Base-by-base conservation (phyloP, 1,139 yeast genomes). In the Debaryomyces sp. region DNA sequence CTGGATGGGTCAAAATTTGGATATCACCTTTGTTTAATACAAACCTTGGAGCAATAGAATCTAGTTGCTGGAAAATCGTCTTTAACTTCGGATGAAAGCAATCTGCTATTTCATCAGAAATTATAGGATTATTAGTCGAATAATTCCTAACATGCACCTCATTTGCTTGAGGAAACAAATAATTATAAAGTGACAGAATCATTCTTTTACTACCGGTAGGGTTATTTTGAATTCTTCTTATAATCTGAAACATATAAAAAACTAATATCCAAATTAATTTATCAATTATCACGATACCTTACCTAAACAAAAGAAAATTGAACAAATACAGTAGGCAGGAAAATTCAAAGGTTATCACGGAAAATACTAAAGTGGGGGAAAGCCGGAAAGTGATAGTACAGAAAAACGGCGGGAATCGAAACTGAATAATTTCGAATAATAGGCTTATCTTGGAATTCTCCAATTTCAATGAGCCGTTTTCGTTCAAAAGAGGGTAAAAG, bases 21-120 rank as follows among this genome's bases (percentile, higher is more conserved):
- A 94, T 79, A 45, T 88, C 83, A 29, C 79, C 82, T n/a, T 75
- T 68, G 12, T 72, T 70, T 46, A 89, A 64, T 38, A 79, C 78
- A 62, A 89, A 89, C 44, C 90, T 71, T 1, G 96, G 95, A 1
- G 88, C 84, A n/a, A 85, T 67, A 41, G 80, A 68, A 59, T 85
- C 89, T 37, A 87, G 63, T 60, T 84, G 88, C 48, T 75, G 78
- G 45, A 81, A 70, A 12, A 83, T 70, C 3, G 80, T 69, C 22
- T 74, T 65, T 37, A 83, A 60, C 29, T 79, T 67, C 0, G 86
- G 84, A 53, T 80, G 75, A 58, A 82, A 81, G 41, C 54, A 54
- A 18, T 62, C 58, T 4, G 58, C 47, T 12, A 44, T 27, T 32
- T 61, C 59, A 33, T 48, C 50, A 17, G 57, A 50, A 18, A 61